These are phyloP conservation scores for Scleromitrula shiraiana DNA, from an alignment of 2,329 filamentous ascomycete genomes.

Conservation along the genomic window DNA sequence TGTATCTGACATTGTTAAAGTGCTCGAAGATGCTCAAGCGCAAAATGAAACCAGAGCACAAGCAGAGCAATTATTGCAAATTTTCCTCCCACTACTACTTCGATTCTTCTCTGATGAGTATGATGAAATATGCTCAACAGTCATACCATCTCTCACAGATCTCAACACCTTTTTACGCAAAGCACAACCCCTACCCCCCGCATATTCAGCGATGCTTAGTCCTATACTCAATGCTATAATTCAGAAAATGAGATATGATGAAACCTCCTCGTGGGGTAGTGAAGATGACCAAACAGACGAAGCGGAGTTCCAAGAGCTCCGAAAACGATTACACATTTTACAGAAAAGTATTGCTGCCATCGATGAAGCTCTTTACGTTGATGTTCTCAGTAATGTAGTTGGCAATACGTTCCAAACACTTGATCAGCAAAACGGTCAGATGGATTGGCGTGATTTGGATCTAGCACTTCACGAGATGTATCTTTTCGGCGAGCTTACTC, in stretches of 20 bases:
- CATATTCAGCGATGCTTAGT: slow-evolving; percentile 75
- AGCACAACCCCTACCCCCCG: slow-evolving; percentile 60
- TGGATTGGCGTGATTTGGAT: slow-evolving; percentile 94
- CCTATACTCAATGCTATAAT: slow-evolving; percentile 89
- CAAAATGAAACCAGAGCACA: slow-evolving; percentile 59
- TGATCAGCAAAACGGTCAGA: slow-evolving; percentile 60
- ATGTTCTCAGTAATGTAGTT: slow-evolving; percentile 82
- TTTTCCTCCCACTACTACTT: slow-evolving; percentile 78
- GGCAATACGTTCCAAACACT: slow-evolving; percentile 77
- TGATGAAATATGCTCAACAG: slow-evolving; percentile 93
- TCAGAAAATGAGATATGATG: slow-evolving; percentile 94
- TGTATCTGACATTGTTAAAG: slow-evolving; percentile 77
- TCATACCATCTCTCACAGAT: slow-evolving; percentile 89
- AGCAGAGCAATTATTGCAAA: slow-evolving; percentile 74
- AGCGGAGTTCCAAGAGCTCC: slow-evolving; percentile 91
- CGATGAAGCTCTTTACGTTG: slow-evolving; percentile 80
- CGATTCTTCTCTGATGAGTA: slow-evolving; percentile 97
- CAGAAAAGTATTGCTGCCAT: slow-evolving; percentile 90
- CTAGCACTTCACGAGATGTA: slow-evolving; percentile 93
- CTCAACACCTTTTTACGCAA: slow-evolving; percentile 86
- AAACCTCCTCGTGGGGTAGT: slow-evolving; percentile 86
- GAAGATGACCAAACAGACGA: slow-evolving; percentile 95
- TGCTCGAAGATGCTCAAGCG: slow-evolving; percentile 61
- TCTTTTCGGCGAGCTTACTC: slow-evolving; percentile 87
- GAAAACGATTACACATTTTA: slow-evolving; percentile 80